These are phyloP conservation scores for Candida boidinii DNA, from an alignment of 805 yeast species.

Conservation along the genomic window DNA sequence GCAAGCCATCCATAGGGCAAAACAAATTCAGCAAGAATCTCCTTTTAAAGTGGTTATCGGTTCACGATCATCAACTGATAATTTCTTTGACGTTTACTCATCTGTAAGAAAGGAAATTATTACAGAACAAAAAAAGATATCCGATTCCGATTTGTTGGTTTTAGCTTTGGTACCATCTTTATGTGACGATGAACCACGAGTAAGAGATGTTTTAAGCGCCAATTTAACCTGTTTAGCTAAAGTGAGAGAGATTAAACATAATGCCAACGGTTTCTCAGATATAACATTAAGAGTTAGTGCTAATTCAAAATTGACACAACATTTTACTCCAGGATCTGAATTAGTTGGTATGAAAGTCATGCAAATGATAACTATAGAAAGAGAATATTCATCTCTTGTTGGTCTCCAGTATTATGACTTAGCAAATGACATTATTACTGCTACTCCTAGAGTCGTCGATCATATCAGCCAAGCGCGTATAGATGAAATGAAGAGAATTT, in stretches of 20 bases:
- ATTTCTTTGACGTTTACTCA: conserved; percentile 80
- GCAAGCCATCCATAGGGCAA: conserved; percentile 77
- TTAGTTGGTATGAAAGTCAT: conserved; percentile 66
- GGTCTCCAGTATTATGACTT: conserved; percentile 81
- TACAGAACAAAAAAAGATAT: conserved; percentile 38
- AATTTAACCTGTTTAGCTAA: conserved; percentile 69
- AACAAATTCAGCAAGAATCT: conserved; percentile 44
- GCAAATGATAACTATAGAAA: conserved; percentile 86
- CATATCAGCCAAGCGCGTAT: conserved; percentile 22
- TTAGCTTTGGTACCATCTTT: no score
- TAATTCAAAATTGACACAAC: conserved; percentile 38
- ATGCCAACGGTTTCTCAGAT: conserved; percentile 61
- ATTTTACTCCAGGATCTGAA: conserved; percentile 54
- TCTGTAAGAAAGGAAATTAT: conserved; percentile 49
- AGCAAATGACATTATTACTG: conserved; percentile 54
- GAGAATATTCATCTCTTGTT: conserved; percentile 79
- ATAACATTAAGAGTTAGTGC: conserved; percentile 63
- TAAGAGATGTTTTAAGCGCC: no score
- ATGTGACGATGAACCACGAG: no score
- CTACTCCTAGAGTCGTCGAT: conserved; percentile 44
- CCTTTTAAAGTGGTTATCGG: conserved; percentile 70
- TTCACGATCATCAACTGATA: conserved; percentile 73
- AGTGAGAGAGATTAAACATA: conserved; percentile 60
- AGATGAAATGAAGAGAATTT: conserved; percentile 33
- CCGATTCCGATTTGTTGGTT: conserved; percentile 72